phyloP scores from a whole-genome alignment of 139 green algal genomes.

The Pedinophyceae sp. region DNA sequence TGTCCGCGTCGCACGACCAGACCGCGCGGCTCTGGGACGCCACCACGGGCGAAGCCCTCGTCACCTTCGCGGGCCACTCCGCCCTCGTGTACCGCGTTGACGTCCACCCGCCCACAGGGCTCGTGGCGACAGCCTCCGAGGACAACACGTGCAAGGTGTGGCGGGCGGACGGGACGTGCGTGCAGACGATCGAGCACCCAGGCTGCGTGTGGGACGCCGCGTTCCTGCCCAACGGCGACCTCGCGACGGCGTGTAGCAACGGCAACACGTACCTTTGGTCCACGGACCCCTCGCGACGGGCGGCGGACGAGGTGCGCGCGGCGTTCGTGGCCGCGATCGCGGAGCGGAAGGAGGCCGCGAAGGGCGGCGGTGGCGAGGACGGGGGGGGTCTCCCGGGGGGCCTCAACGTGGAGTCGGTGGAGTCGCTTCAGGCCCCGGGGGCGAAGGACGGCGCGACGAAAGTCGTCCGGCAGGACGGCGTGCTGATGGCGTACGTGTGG shows the following conservation, averaged over 20 bases:
- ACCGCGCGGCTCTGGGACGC: slow-evolving; percentile 26
- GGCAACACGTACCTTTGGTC: slow-evolving; percentile 61
- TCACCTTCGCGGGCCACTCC: slow-evolving; percentile 54
- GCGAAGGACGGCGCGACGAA: slow-evolving; percentile 39
- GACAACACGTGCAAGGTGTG: slow-evolving; percentile 72
- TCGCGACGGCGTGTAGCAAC: slow-evolving; percentile 75
- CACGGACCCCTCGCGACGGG: slow-evolving; percentile 3
- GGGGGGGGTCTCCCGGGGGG: slow-evolving; percentile 25
- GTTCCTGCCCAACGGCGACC: slow-evolving; percentile 46
- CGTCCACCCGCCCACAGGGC: too few species aligned
- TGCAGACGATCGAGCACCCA: slow-evolving; percentile 59
- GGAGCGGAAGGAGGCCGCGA: slow-evolving; percentile 5
- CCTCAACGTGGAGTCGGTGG: slow-evolving; percentile 38
- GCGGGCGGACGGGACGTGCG: slow-evolving; percentile 41
- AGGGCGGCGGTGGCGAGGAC: neutral
- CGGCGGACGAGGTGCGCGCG: slow-evolving; percentile 9
- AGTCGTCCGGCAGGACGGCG: slow-evolving; percentile 45
- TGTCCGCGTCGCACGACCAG: slow-evolving; percentile 82
- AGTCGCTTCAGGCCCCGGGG: slow-evolving; percentile 28
- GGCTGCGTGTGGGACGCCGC: slow-evolving; percentile 75
- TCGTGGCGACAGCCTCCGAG: slow-evolving; percentile 48
- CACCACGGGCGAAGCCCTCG: neutral
- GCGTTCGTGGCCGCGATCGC: slow-evolving; percentile 8
- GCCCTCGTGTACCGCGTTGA: slow-evolving; percentile 85
- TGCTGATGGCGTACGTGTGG: slow-evolving; percentile 69